Conservation (phyloP, 2,329 filamentous ascomycete species). For the Exutisphaerella laricina region DNA sequence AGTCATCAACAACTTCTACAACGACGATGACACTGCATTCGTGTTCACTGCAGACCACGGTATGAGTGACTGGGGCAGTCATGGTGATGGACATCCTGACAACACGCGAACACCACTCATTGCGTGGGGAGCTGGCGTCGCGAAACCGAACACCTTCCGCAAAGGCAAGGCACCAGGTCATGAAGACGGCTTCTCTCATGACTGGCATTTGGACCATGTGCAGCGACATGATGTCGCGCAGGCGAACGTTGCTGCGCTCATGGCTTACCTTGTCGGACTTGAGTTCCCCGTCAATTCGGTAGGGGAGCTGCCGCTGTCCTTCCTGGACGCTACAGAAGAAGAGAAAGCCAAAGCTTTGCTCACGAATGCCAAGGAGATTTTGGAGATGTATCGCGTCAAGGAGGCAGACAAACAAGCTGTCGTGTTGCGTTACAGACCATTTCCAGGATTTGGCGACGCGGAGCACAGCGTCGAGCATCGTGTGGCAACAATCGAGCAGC, state of each 20-base stretch:
- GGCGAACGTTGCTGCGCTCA: slow-evolving; percentile 88
- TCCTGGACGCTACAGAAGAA: slow-evolving; percentile 62
- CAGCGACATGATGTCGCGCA: slow-evolving; percentile 87
- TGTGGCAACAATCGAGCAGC: slow-evolving; percentile 58
- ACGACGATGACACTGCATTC: slow-evolving; percentile 76
- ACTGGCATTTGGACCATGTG: slow-evolving; percentile 78
- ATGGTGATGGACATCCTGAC: slow-evolving; percentile 94
- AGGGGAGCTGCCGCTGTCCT: slow-evolving; percentile 81
- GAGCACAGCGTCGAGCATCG: slow-evolving; percentile 61
- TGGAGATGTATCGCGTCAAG: slow-evolving; percentile 96
- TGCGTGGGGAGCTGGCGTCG: slow-evolving; percentile 87
- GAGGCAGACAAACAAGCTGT: slow-evolving; percentile 74
- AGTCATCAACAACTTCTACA: slow-evolving; percentile 80
- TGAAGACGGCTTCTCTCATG: slow-evolving; percentile 76
- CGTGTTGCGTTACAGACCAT: slow-evolving; percentile 73
- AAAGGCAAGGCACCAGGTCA: slow-evolving; percentile 67
- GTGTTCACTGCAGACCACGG: slow-evolving; percentile 97
- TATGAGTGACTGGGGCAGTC: slow-evolving; percentile 99
- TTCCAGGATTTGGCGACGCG: slow-evolving; percentile 59
- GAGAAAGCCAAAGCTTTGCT: slow-evolving; percentile 81
- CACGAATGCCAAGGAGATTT: slow-evolving; percentile 75
- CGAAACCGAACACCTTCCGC: slow-evolving; percentile 58
- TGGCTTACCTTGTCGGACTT: slow-evolving; percentile 84
- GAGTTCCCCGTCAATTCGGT: slow-evolving; percentile 96
- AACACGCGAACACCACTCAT: slow-evolving; percentile 94